Evolutionary conservation across 805 yeast species (phyloP), one percentile per base, ranked within the genome.

Genomic region (Ogataea trehalophila): DNA sequence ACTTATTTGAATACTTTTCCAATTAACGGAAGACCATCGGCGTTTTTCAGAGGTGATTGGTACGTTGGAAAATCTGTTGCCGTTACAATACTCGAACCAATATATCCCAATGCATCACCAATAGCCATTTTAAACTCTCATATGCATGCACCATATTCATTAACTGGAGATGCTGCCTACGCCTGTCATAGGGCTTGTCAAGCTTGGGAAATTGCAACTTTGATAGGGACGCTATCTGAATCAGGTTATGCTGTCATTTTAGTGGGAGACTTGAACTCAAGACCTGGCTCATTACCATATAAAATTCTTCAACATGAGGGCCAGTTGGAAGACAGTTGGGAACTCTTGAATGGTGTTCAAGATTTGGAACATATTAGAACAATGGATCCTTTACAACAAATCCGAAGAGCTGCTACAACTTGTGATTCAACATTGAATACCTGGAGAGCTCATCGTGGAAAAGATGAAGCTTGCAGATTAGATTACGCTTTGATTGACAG

Each of bases 31-130:
- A 73, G 97, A 44, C 96, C 98, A 2, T 80, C 89, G 38, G 99
- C 99, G 0, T 84, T 94, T 53, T 85, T 80, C 70, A 72, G 98
- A 49, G 99, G 99, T 35, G 99, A 94, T 64, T 94, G 97, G 96
- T 88, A 79, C 55, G 99, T 94, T 20, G 99, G 99, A 8, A 94
- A 94, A 62, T 77, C 92, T 8, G 79, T 89, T 17, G 85, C 95
- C 0, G 80, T 89, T 3, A 85, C 95, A 0, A 65, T 80, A 4
- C 69, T 94, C 38, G 70, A 70, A 47, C 83, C 87, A 5, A 67
- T 77, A 3, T 57, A 61, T 16, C 67, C 73, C 0, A 70, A 69
- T 16, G 69, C 75, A 2, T 62, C 73, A 6, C 85, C 84, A 5
- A 69, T 94, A 37, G 97, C 95, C 2, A 67, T 94, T 5, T 69